Conservation (phyloP, 2,329 filamentous ascomycete species). For the Coniosporium tulheliwenetii region DNA sequence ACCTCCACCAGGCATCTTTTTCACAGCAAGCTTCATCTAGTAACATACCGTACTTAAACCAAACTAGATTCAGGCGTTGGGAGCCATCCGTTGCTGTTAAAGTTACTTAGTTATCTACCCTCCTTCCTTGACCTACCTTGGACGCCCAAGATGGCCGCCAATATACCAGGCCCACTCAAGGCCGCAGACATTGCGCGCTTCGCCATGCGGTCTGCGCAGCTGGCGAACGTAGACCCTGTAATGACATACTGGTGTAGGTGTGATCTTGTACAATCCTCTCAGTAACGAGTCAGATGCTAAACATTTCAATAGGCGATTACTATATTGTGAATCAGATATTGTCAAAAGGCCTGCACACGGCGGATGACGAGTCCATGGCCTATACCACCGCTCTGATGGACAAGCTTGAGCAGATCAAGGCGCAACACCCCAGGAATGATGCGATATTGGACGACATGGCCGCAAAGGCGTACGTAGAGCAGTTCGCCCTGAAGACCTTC, state of each 20-base stretch:
- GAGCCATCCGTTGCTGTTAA: too few relatives aligned
- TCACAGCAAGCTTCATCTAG: too few relatives aligned
- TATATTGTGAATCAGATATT: constrained; percentile 90
- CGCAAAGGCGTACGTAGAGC: constrained; percentile 82
- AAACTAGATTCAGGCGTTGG: too few relatives aligned
- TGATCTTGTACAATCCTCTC: not conserved
- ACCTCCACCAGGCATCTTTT: too few relatives aligned
- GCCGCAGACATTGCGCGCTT: constrained; percentile 72
- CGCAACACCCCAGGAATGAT: constrained; percentile 59
- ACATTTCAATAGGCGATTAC: constrained; percentile 51
- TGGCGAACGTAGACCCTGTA: constrained; percentile 72
- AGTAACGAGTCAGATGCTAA: not conserved
- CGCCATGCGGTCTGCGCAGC: constrained; percentile 66
- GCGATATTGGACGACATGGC: constrained; percentile 73
- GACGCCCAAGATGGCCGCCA: constrained; percentile 45
- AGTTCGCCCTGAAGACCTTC: constrained; percentile 84
- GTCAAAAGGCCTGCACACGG: constrained; percentile 58
- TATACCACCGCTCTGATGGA: constrained; percentile 84
- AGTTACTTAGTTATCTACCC: too few relatives aligned
- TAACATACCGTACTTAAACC: too few relatives aligned
- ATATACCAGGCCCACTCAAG: constrained; percentile 58
- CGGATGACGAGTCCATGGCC: constrained; percentile 59
- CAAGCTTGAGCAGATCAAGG: constrained; percentile 71
- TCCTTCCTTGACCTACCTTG: too few relatives aligned
- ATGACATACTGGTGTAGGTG: constrained; percentile 87